A percentile compares a stretch with the other conserved stretches of the same genome.
Evolutionary conservation across 2,329 filamentous ascomycete species (phyloP).

Genomic region (Myrmaecium sp.): DNA sequence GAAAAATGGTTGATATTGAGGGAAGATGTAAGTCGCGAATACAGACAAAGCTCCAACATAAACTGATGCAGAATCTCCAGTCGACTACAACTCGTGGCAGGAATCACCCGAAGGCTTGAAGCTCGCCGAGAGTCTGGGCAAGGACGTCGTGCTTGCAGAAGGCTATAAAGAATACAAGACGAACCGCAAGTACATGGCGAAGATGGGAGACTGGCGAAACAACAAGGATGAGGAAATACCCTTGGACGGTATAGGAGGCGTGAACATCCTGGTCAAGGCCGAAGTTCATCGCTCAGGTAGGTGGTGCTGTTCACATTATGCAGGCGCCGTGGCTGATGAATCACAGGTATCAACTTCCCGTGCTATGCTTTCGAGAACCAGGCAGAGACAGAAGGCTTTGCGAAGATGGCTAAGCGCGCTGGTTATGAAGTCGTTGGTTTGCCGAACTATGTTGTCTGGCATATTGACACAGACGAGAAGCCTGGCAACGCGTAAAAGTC

Average conservation of each 20-base stretch:
- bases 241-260: constrained; percentile 89
- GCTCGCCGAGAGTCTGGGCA: constrained; percentile 55
- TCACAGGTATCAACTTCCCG: constrained; percentile 84
- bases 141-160: constrained; percentile 75
- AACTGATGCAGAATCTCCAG: too few species aligned
- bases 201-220: constrained; percentile 79
- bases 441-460: constrained; percentile 97
- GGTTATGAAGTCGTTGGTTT: constrained; percentile 85
- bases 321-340: too few species aligned
- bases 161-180: constrained; percentile 92
- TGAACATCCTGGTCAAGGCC: constrained; percentile 94
- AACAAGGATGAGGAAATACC: constrained; percentile 86
- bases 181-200: constrained; percentile 74
- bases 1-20: constrained; percentile 56
- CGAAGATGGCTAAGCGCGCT: constrained; percentile 94
- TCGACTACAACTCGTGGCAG: constrained; percentile 98
- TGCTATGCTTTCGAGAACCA: constrained; percentile 96
- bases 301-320: constrained; percentile 9
- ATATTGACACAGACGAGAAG: constrained; percentile 94
- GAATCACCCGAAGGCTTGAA: constrained; percentile 74
- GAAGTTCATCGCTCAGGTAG: constrained; percentile 88
- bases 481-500: constrained; percentile 52
- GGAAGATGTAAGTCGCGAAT: constrained; percentile 57
- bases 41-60: too few species aligned
- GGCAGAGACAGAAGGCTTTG: constrained; percentile 95